phyloP scores from a whole-genome alignment of 208 protist genomes.

The Crithidia expoeki region DNA sequence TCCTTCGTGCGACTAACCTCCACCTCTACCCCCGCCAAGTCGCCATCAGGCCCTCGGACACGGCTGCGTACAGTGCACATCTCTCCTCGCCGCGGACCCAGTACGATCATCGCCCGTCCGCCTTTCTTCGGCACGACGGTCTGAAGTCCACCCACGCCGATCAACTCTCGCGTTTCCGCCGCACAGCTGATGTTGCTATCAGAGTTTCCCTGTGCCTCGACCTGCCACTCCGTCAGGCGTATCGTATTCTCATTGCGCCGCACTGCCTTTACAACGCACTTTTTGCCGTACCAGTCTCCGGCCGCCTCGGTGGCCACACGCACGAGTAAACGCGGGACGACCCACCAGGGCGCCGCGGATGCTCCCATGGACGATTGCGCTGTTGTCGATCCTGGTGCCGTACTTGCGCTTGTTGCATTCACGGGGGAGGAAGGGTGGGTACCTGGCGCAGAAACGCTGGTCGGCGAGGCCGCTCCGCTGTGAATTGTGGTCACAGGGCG shows the following conservation, averaged over 20 bases:
- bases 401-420: neutral
- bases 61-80: constrained; percentile 55
- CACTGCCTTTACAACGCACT: constrained; percentile 65
- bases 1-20: constrained; percentile 40
- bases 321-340: constrained; percentile 71
- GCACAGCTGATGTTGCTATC: neutral
- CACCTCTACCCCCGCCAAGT: constrained; percentile 57
- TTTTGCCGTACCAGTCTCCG: constrained; percentile 66
- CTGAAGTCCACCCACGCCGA: constrained; percentile 64
- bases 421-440: neutral
- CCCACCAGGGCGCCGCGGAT: constrained; percentile 60
- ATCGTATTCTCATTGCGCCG: constrained; percentile 53
- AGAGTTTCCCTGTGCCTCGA: neutral
- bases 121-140: constrained; percentile 79
- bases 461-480: constrained; percentile 25
- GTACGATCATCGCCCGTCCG: constrained; percentile 63
- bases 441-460: neutral
- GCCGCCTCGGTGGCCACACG: constrained; percentile 66
- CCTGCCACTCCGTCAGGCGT: constrained; percentile 42
- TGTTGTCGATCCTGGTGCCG: neutral
- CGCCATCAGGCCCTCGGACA: constrained; percentile 38
- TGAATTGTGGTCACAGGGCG: constrained; percentile 51
- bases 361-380: neutral
- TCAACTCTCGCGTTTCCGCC: constrained; percentile 57
- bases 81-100: constrained; percentile 62